Conservation (phyloP, 2,329 filamentous ascomycete genomes). For the Dactylellina drechsleri region DNA sequence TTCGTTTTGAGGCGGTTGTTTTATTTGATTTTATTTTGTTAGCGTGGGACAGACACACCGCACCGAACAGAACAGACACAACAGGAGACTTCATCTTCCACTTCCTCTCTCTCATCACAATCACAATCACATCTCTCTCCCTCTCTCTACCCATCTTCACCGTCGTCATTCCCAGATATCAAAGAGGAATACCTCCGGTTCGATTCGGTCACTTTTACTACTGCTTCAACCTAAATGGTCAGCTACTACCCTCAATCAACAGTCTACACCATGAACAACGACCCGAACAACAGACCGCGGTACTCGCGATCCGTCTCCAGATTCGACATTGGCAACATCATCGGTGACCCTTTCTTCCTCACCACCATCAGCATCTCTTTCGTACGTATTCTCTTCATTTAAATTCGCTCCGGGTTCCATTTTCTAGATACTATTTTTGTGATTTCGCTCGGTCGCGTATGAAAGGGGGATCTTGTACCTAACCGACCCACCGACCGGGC, state of each 20-base stretch:
- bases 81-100: too few species aligned
- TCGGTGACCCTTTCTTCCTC: constrained; percentile 95
- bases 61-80: too few species aligned
- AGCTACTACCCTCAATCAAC: constrained; percentile 50
- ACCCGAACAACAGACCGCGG: constrained; percentile 30
- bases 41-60: too few species aligned
- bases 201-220: neutral
- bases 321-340: constrained; percentile 86
- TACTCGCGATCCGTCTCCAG: constrained; percentile 60
- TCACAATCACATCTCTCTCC: neutral
- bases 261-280: constrained; percentile 51
- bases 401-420: neutral
- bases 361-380: constrained; percentile 91
- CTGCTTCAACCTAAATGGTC: constrained; percentile 31
- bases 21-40: too few species aligned
- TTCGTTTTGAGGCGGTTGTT: too few species aligned
- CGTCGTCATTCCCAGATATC: neutral
- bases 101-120: neutral
- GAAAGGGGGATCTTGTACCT: too few species aligned
- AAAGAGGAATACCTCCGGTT: too few species aligned
- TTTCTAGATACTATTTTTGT: too few species aligned
- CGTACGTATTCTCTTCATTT: constrained; percentile 69
- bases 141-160: neutral
- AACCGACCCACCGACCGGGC: too few species aligned
- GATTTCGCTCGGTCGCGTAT: too few species aligned